Evolutionary conservation across 1,284 basidiomycete genomes (phyloP), one percentile per base, ranked within the genome.

Genomic region (Cutaneotrichosporon cyanovorans): DNA sequence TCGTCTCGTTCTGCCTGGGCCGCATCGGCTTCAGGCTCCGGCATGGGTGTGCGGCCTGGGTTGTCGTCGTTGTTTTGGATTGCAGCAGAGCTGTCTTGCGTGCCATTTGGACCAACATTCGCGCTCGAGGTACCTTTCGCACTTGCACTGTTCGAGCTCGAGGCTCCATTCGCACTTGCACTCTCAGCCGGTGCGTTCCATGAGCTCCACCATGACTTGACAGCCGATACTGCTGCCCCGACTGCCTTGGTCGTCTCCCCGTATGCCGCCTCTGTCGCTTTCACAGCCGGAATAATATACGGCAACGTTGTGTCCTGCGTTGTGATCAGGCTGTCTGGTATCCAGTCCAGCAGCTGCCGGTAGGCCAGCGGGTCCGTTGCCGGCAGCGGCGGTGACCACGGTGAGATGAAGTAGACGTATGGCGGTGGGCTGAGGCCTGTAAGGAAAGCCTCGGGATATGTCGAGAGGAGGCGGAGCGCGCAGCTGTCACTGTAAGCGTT

Each of bases 311-410:
- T 62, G 58, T 47, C 53, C 46, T 68, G 66, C 2, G 65, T 65
- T 11, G 61, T 55, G 30, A 70, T 59, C n/a, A 70, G 38, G 12
- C 55, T 41, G 15, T 48, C 50, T 1, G 68, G 68, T n/a, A 70
- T 63, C 65, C 62, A 65, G 40, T 60, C 53, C 23, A 68, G 59
- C 10, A 53, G 56, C 31, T 64, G 64, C n/a, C 55, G 50, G 53
- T 67, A 69, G 16, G 59, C 54, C 11, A 65, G 59, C 1, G 62
- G 61, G 36, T 67, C 59, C 6, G 57, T 50, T 0, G 53, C 21
- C 0, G 62, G 61, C 12, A 68, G 45, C 2, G 63, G 56, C 1
- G 68, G 66, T 9, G 61, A 62, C 68, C 68, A 70, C 1, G 68
- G 66, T 0, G 68, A 60, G 4, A 70, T 47, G 18, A 68, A 50